A percentile compares a stretch with the other conserved stretches of the same genome.
Evolutionary conservation across 495 filamentous ascomycete species (phyloP).

Genomic region (Penicillium pancosmium): DNA sequence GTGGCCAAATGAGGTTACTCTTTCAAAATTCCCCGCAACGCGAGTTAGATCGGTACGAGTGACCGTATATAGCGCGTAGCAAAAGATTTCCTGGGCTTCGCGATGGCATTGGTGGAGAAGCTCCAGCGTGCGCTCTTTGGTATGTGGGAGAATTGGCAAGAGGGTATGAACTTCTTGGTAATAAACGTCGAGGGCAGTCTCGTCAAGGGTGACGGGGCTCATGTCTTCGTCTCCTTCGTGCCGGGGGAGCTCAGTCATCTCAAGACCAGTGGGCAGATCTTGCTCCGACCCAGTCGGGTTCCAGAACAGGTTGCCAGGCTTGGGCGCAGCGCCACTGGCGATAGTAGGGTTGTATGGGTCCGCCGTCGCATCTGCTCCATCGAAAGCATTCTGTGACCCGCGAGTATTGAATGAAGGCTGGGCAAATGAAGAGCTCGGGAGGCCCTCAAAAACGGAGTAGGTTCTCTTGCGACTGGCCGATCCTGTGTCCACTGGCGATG

Average conservation of each 20-base stretch:
- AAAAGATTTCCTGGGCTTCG: constrained; percentile 69
- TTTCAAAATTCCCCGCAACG: constrained; percentile 40
- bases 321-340: constrained; percentile 33
- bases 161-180: constrained; percentile 70
- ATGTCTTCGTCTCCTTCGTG: constrained; percentile 45
- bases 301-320: constrained; percentile 45
- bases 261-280: constrained; percentile 39
- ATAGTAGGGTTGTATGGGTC: constrained; percentile 45
- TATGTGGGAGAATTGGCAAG: constrained; percentile 73
- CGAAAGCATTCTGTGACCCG: constrained; percentile 42
- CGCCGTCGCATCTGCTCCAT: constrained; percentile 42
- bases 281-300: constrained; percentile 37
- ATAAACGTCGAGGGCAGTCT: constrained; percentile 47
- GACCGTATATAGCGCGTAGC: constrained; percentile 63
- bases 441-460: constrained; percentile 58
- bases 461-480: constrained; percentile 55
- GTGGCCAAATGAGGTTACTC: constrained; percentile 44
- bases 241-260: constrained; percentile 41
- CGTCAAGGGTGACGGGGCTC: constrained; percentile 46
- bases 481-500: constrained; percentile 46
- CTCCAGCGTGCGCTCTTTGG: constrained; percentile 61
- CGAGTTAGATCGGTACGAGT: constrained; percentile 45
- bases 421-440: constrained; percentile 49
- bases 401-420: constrained; percentile 49
- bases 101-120: constrained; percentile 62